Base-by-base conservation (phyloP, 129 eudicot species). In the Ambrosia trifida region DNA sequence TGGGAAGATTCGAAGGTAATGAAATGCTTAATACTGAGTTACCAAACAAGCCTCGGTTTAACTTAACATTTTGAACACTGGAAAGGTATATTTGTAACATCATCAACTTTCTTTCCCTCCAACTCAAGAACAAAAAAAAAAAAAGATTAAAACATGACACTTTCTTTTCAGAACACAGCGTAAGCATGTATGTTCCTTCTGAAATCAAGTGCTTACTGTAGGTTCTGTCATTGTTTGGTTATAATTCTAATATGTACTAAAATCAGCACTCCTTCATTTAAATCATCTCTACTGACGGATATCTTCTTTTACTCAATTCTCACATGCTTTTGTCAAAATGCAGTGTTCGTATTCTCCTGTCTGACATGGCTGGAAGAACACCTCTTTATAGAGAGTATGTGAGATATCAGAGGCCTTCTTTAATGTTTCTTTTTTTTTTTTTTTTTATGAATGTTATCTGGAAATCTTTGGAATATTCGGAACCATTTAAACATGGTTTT, bases 331-430 rank as follows among this genome's bases (percentile, higher is more conserved):
- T 73, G 50, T 76, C 66, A 51, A 33, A 75, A 54, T 87, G 91
- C 98, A 93, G 98, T 71, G 86, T 93, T 32, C 80, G 64, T 50
- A 83, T 82, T 79, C 85, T 93, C 72, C 69, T 93, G 62, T 85
- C 92, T 5, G 98, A 93, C 76, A 93, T 93, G 98, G 68, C 89
- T 45, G 96, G 98, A 77, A 93, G 72, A 82, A 68, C 86, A 31
- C 91, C 96, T 63, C 71, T 93, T 47, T 93, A 89, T 83, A 93
- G 77, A 76, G 89, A 89, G 98, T 93, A 89, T 46, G 96, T 77
- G 62, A 51, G 52, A 32, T 19, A 18, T 57, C 24, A 54, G 13
- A 10, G 56, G 10, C 40, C 52, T 30, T 67, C 43, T 67, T 9
- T 44, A 53, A 17, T 45, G 33, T 45, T 20, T 17, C 17, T 62